These are phyloP conservation scores for Cenchrus purpureus DNA, from an alignment of 176 grass and related monocot genomes.

Conservation along the genomic window DNA sequence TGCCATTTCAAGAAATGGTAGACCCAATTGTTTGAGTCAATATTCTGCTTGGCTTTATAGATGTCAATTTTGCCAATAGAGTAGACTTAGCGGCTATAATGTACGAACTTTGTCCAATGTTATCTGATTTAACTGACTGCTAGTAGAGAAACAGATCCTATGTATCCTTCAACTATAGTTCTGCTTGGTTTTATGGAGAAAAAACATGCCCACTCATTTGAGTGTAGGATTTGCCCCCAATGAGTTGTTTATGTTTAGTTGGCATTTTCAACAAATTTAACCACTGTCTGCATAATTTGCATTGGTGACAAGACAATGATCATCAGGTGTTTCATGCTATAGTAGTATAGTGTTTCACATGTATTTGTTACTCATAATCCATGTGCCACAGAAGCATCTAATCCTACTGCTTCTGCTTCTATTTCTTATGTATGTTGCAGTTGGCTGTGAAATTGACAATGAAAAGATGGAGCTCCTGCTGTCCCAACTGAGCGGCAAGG, in stretches of 20 bases:
- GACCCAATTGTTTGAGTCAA: too few species aligned
- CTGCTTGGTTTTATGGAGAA: too few species aligned
- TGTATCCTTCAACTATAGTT: too few species aligned
- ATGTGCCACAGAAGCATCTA: not conserved
- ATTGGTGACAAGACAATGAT: not conserved
- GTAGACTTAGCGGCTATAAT: too few species aligned
- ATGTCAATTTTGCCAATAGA: not conserved
- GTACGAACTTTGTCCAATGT: too few species aligned
- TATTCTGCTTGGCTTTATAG: not conserved
- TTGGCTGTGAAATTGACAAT: conserved; percentile 62
- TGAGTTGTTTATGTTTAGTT: too few species aligned
- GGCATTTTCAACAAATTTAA: not conserved
- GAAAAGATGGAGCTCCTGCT: conserved; percentile 51
- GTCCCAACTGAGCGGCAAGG: conserved; percentile 55
- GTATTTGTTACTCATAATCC: not conserved
- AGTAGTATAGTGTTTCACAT: not conserved
- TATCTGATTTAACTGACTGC: too few species aligned
- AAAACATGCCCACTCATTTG: too few species aligned
- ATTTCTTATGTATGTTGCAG: conserved; percentile 8
- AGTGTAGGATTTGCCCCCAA: not conserved
- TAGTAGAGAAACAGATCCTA: too few species aligned
- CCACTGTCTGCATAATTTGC: not conserved
- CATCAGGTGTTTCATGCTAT: not conserved
- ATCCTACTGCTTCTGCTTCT: not conserved
- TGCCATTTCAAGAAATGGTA: too few species aligned